These are phyloP conservation scores for Ophiostoma populinum DNA, from an alignment of 2,329 filamentous ascomycete species.

Conservation along the genomic window DNA sequence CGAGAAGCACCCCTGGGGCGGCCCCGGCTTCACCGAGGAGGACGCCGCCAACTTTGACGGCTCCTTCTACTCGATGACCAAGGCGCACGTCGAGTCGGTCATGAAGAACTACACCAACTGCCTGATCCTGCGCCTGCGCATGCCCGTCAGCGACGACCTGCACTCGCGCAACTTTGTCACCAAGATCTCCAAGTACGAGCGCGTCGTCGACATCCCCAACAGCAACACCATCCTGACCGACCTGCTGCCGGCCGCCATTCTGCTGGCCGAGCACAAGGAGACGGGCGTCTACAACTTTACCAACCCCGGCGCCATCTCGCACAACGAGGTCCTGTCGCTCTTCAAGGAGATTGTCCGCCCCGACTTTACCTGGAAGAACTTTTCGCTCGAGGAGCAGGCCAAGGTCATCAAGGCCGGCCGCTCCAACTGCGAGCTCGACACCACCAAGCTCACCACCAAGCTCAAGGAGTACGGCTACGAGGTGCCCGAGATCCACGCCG, in stretches of 20 bases:
- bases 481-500: conserved; percentile 44
- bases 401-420: conserved; percentile 51
- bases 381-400: conserved; percentile 46
- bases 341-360: conserved; percentile 48
- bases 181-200: conserved; percentile 48
- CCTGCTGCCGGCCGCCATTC: conserved; percentile 50
- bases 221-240: conserved; percentile 50
- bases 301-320: conserved; percentile 53
- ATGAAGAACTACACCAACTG: conserved; percentile 43
- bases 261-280: conserved; percentile 87
- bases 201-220: conserved; percentile 50
- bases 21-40: conserved; percentile 41
- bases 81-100: conserved; percentile 47
- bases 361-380: conserved; percentile 45
- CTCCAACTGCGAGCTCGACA: conserved; percentile 49
- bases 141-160: conserved; percentile 52
- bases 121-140: conserved; percentile 48
- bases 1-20: conserved; percentile 40
- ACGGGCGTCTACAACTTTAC: conserved; percentile 54
- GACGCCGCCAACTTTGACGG: conserved; percentile 47
- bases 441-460: conserved; percentile 41
- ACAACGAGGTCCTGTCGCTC: conserved; percentile 47
- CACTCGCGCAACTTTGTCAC: conserved; percentile 51
- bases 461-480: conserved; percentile 39
- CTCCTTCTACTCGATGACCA: conserved; percentile 52